phyloP scores from a whole-genome alignment of 306 rosid genomes.

The Castanea sativa region DNA sequence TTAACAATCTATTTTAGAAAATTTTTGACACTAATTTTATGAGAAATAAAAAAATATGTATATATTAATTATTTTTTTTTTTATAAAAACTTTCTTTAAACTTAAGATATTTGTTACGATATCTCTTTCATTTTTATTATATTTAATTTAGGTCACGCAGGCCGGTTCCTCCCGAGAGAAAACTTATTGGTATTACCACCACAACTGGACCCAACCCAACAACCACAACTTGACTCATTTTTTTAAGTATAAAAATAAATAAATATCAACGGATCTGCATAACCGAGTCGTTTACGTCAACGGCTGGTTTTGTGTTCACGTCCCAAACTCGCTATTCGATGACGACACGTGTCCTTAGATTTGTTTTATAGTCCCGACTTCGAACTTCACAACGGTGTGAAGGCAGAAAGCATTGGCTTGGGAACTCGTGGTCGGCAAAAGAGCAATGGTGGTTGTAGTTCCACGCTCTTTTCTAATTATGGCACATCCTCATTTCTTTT shows the following conservation, averaged over 20 bases:
- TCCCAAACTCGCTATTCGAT: not conserved
- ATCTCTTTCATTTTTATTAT: not conserved
- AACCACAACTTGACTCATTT: not conserved
- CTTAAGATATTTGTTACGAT: no score
- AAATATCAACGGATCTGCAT: conserved; percentile 32
- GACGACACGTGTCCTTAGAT: not conserved
- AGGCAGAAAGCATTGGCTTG: not conserved
- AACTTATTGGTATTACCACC: conserved; percentile 47
- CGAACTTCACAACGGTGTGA: not conserved
- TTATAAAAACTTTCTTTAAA: no score
- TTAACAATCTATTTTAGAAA: no score
- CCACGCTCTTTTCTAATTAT: not conserved
- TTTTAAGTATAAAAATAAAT: no score
- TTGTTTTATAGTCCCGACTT: not conserved
- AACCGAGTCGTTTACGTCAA: conserved; percentile 2
- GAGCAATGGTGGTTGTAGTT: no score
- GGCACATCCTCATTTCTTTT: not conserved
- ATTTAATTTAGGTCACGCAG: conserved; percentile 43
- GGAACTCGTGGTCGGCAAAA: not conserved
- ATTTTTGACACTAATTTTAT: no score
- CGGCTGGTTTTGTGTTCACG: not conserved
- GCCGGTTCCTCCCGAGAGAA: conserved; percentile 68
- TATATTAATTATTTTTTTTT: no score
- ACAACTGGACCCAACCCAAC: not conserved
- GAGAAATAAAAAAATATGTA: no score